phyloP scores from a whole-genome alignment of 2,329 filamentous ascomycete genomes.

The Elsinoe ampelina region DNA sequence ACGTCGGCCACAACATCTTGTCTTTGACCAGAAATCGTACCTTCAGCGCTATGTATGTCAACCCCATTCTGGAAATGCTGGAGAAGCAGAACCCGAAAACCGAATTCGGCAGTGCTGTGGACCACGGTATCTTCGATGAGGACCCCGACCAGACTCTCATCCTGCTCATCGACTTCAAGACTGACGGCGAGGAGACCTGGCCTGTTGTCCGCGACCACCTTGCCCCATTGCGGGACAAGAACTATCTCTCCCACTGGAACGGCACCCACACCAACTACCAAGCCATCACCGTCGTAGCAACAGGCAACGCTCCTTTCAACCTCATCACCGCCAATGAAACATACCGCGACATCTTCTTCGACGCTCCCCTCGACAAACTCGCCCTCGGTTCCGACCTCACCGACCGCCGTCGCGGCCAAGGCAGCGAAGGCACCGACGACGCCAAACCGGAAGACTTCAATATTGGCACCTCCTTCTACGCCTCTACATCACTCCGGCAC shows the following conservation, averaged over 20 bases:
- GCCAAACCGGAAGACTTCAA: conserved; percentile 39
- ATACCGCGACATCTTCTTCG: conserved; percentile 53
- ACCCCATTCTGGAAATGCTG: conserved; percentile 53
- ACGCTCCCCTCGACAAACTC: conserved; percentile 48
- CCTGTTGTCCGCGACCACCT: conserved; percentile 47
- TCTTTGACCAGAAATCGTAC: conserved; percentile 49
- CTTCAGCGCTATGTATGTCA: conserved; percentile 53
- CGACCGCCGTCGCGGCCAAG: conserved; percentile 32
- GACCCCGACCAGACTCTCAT: conserved; percentile 38
- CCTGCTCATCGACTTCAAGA: conserved; percentile 64
- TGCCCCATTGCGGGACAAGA: conserved; percentile 47
- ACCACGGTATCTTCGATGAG: conserved; percentile 43
- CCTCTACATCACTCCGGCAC: conserved; percentile 48
- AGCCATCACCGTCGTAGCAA: conserved; percentile 59
- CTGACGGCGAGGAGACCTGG: conserved; percentile 43
- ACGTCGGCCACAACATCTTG: conserved; percentile 53
- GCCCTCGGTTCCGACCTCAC: neutral
- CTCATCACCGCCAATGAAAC: conserved; percentile 44
- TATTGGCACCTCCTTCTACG: conserved; percentile 55
- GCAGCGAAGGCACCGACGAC: conserved; percentile 31
- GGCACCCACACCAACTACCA: conserved; percentile 43
- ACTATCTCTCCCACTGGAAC: conserved; percentile 43
- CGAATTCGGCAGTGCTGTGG: conserved; percentile 37
- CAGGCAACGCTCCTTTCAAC: conserved; percentile 54
- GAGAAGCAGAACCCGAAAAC: conserved; percentile 43